Evolutionary conservation across 1,139 yeast species (phyloP).

Genomic region (Protomyces gravidus): DNA sequence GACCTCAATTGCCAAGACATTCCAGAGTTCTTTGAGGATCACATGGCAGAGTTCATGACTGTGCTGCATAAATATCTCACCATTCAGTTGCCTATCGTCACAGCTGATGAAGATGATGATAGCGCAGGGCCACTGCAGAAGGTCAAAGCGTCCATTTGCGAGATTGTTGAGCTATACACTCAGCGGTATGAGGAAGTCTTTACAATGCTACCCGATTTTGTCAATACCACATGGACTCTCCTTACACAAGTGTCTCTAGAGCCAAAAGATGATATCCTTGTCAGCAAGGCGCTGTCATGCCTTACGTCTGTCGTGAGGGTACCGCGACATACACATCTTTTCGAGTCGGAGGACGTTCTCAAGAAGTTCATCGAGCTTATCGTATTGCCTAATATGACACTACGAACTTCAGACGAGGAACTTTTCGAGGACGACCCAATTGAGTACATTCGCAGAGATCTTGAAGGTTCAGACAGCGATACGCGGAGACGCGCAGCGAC

Average conservation of each 20-base stretch:
- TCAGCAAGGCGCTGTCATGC: conserved; percentile 74
- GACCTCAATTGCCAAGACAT: conserved; percentile 97
- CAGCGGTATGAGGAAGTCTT: conserved; percentile 90
- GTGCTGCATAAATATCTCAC: conserved; percentile 74
- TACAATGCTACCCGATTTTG: conserved; percentile 68
- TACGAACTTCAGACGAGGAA: conserved; percentile 80
- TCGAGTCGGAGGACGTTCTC: conserved; percentile 63
- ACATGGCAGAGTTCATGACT: conserved; percentile 70
- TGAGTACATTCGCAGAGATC: conserved; percentile 81
- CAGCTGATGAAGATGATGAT: conserved; percentile 54
- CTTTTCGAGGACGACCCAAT: conserved; percentile 95
- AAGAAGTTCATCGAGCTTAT: conserved; percentile 76
- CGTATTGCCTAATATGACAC: conserved; percentile 78
- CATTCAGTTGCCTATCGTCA: conserved; percentile 53
- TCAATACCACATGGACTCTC: conserved; percentile 76
- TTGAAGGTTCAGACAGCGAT: conserved; percentile 92
- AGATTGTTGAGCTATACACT: conserved; percentile 76
- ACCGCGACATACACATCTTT: conserved; percentile 58
- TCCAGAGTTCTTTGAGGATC: conserved; percentile 96
- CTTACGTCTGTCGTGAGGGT: conserved; percentile 75
- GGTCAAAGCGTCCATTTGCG: conserved; percentile 79
- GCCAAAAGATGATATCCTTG: conserved; percentile 76
- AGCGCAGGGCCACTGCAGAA: conserved; percentile 67
- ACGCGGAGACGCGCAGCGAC: conserved; percentile 88
- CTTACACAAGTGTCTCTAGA: conserved; percentile 64